Conservation (phyloP, 768 basidiomycete species). For the Suillus subaureus region DNA sequence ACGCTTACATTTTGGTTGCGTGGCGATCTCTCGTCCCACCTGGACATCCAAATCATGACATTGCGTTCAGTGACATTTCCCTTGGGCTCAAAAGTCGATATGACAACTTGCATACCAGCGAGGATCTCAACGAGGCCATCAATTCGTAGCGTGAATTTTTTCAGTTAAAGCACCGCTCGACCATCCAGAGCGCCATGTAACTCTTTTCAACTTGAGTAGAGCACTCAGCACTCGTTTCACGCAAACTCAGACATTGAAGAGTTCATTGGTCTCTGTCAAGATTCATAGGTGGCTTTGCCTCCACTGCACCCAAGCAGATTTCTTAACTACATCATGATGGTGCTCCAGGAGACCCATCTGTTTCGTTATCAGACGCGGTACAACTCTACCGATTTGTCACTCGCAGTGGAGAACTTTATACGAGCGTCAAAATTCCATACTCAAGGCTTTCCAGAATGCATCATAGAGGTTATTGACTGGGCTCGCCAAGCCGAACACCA, state of each 20-base stretch:
- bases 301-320: slow-evolving; percentile 11
- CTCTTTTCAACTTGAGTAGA: slow-evolving; percentile 10
- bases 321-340: background rate
- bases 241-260: slow-evolving; percentile 7
- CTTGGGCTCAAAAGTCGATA: too few species aligned
- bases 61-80: too few species aligned
- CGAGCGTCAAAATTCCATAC: background rate
- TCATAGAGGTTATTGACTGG: too few species aligned
- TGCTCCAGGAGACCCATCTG: too few species aligned
- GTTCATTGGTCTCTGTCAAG: slow-evolving; percentile 7
- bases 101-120: background rate
- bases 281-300: background rate
- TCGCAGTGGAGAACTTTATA: background rate
- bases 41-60: too few species aligned
- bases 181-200: background rate
- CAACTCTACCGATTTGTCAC: background rate
- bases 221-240: slow-evolving; percentile 8
- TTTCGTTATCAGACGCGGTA: too few species aligned
- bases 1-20: too few species aligned
- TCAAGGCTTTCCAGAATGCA: too few species aligned
- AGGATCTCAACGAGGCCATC: slow-evolving; percentile 23
- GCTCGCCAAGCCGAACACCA: too few species aligned
- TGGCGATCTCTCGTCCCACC: too few species aligned
- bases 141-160: background rate
- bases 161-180: background rate